Evolutionary conservation across 1,284 basidiomycete species (phyloP).

Genomic region (Boletus semigastroideus): DNA sequence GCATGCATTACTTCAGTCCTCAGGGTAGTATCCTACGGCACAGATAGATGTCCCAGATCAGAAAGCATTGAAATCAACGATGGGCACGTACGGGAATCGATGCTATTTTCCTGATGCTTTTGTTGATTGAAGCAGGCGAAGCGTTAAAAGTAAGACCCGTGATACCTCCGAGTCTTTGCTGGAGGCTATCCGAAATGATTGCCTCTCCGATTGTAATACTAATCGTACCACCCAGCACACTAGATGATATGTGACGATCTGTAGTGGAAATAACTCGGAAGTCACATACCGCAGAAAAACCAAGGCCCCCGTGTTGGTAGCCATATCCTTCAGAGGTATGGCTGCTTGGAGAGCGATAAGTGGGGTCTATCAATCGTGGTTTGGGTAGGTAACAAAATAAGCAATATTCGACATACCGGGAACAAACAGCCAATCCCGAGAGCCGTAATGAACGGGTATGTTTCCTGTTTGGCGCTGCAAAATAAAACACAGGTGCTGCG

Average conservation of each 20-base stretch:
- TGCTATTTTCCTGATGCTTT: constrained; percentile 54
- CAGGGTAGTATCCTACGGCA: constrained; percentile 44
- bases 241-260: constrained; percentile 6
- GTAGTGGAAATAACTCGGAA: not conserved
- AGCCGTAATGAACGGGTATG: constrained; percentile 36
- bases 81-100: constrained; percentile 48
- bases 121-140: constrained; percentile 53
- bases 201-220: constrained; percentile 38
- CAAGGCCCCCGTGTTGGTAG: constrained; percentile 38
- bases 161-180: constrained; percentile 49
- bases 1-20: constrained; percentile 62
- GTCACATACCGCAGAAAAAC: constrained; percentile 33
- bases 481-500: not conserved
- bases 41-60: not conserved
- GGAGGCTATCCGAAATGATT: constrained; percentile 38
- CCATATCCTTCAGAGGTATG: constrained; percentile 49
- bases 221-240: constrained; percentile 38
- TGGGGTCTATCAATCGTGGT: constrained; percentile 21
- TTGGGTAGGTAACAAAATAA: too few species aligned
- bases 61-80: not conserved
- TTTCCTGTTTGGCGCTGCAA: constrained; percentile 31
- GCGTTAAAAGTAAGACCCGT: constrained; percentile 42
- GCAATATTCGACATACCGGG: constrained; percentile 21
- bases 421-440: constrained; percentile 40
- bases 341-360: constrained; percentile 42